Evolutionary conservation across 1,284 basidiomycete species (phyloP).

Genomic region (Violaceomyces palustris): DNA sequence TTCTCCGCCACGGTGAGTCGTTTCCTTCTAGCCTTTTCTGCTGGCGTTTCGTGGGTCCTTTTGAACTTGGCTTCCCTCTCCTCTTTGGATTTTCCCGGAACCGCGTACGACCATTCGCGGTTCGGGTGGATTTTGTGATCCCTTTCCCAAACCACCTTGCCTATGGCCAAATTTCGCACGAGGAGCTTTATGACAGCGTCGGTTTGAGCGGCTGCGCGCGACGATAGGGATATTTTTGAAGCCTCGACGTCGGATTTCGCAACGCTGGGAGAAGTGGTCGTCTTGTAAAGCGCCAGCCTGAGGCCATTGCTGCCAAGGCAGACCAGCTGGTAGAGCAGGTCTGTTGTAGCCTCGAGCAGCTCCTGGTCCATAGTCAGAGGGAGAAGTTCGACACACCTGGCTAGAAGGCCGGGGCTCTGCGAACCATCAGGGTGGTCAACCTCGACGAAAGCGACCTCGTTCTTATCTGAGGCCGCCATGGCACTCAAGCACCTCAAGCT

Average conservation of each 20-base stretch:
- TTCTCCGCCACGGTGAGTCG: slow-evolving; percentile 26
- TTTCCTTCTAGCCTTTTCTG: slow-evolving; percentile 23
- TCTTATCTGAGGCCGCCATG: slow-evolving; percentile 32
- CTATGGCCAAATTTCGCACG: slow-evolving; percentile 31
- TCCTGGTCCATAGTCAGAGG: slow-evolving; percentile 41
- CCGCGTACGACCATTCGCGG: slow-evolving; percentile 10
- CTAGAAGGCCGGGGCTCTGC: slow-evolving; percentile 30
- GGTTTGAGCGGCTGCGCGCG: not conserved
- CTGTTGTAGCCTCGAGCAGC: slow-evolving; percentile 41
- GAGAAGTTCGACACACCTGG: slow-evolving; percentile 39
- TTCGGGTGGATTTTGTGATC: slow-evolving; percentile 18
- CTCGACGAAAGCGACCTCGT: slow-evolving; percentile 39
- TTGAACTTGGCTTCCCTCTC: slow-evolving; percentile 20
- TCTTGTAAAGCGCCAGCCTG: too few relatives aligned
- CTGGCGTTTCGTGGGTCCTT: slow-evolving; percentile 17
- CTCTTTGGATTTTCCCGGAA: slow-evolving; percentile 10
- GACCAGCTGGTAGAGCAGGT: slow-evolving; percentile 45
- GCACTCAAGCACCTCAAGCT: slow-evolving; percentile 38
- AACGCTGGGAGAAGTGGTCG: too few relatives aligned
- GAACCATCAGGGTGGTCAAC: slow-evolving; percentile 8
- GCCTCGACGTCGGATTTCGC: too few relatives aligned
- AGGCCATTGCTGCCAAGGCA: slow-evolving; percentile 42
- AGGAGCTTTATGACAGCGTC: slow-evolving; percentile 22
- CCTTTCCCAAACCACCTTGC: slow-evolving; percentile 40
- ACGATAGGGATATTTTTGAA: too few relatives aligned